A percentile compares a stretch with the other conserved stretches of the same genome.
These are phyloP conservation scores for Aspergillus proliferans DNA, from an alignment of 2,329 filamentous ascomycete species.

Conservation along the genomic window DNA sequence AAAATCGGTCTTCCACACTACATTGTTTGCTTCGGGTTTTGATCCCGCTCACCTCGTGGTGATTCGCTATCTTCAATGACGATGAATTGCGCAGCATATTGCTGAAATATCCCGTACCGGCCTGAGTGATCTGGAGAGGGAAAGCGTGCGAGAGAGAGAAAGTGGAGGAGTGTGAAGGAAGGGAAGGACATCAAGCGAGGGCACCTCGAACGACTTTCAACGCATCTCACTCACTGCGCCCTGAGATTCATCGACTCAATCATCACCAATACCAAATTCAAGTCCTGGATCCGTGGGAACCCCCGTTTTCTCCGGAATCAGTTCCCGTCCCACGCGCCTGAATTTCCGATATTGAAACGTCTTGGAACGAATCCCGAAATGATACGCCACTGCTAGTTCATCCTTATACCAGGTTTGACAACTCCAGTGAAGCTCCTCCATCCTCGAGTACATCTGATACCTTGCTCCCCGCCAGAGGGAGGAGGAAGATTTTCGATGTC, in stretches of 20 bases:
- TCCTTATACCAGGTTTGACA: not conserved
- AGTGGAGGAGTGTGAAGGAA: not conserved
- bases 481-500: conserved; percentile 7
- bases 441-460: not conserved
- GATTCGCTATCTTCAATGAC: not conserved
- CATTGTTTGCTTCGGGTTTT: not conserved
- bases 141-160: not conserved
- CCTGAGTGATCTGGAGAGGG: not conserved
- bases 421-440: not conserved
- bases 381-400: conserved; percentile 3
- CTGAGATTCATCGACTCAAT: conserved; percentile 1
- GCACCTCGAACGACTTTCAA: not conserved
- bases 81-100: conserved; percentile 1
- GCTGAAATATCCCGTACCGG: not conserved
- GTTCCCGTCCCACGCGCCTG: conserved; percentile 1
- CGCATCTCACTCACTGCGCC: conserved; percentile 4
- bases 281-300: not conserved
- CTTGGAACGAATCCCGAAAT: conserved; percentile 1
- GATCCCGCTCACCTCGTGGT: not conserved
- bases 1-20: not conserved
- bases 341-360: not conserved
- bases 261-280: conserved; percentile 1
- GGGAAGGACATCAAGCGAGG: not conserved
- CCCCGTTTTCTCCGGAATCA: not conserved
- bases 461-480: conserved; percentile 2